These are phyloP conservation scores for Trichoderma endophyticum DNA, from an alignment of 2,329 filamentous ascomycete species.

Conservation along the genomic window DNA sequence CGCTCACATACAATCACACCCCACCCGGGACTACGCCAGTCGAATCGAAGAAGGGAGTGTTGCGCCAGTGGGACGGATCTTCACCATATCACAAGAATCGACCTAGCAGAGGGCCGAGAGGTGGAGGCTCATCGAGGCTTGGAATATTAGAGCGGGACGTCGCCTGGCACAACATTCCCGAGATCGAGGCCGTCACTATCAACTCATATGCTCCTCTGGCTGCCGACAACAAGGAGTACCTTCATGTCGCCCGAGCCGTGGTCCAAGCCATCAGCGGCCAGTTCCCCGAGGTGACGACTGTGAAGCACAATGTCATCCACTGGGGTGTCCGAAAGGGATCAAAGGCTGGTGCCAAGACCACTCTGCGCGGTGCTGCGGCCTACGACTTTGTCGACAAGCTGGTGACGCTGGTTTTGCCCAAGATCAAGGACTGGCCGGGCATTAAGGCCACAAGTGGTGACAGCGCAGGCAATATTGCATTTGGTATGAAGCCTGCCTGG, in stretches of 20 bases:
- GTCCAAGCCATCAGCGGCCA: constrained; percentile 82
- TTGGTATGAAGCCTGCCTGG: constrained; percentile 72
- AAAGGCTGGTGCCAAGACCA: constrained; percentile 71
- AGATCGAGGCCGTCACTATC: constrained; percentile 75
- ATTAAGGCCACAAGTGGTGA: constrained; percentile 67
- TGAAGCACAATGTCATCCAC: constrained; percentile 66
- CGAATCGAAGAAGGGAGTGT: constrained; percentile 55
- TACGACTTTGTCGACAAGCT: constrained; percentile 89
- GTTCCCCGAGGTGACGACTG: constrained; percentile 65
- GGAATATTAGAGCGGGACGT: constrained; percentile 69
- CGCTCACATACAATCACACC: constrained; percentile 80
- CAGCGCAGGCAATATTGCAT: constrained; percentile 79
- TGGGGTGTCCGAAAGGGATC: constrained; percentile 73
- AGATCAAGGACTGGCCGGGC: constrained; percentile 94
- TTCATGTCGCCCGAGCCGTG: constrained; percentile 81
- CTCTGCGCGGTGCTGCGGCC: constrained; percentile 74
- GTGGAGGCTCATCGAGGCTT: constrained; percentile 61
- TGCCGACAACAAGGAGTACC: constrained; percentile 65
- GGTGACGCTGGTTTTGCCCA: constrained; percentile 84
- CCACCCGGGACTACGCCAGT: constrained; percentile 66
- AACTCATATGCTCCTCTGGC: constrained; percentile 72
- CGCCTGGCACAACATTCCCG: constrained; percentile 80
- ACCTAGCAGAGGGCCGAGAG: constrained; percentile 78
- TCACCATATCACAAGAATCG: constrained; percentile 95
- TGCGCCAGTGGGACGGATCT: constrained; percentile 83